Conservation (phyloP, 192 early-diverging fungal species). For the Rhizoclosmatium globosum region DNA sequence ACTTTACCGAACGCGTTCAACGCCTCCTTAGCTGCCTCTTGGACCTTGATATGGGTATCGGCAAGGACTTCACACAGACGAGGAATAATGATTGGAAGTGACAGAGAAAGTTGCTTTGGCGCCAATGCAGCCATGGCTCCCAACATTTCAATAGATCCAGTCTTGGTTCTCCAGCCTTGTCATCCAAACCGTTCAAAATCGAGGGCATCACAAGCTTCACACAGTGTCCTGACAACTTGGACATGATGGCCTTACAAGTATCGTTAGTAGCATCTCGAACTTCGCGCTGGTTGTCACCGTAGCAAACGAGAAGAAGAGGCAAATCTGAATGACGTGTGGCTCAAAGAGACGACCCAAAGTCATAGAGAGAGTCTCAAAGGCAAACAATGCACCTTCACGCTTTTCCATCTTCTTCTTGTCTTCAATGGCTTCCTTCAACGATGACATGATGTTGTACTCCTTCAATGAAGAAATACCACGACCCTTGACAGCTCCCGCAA, state of each 20-base stretch:
- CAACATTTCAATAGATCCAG: constrained; percentile 92
- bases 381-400: constrained; percentile 94
- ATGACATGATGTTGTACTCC: constrained; percentile 80
- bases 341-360: constrained; percentile 93
- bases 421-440: constrained; percentile 82
- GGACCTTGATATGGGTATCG: constrained; percentile 93
- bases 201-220: constrained; percentile 96
- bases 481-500: constrained; percentile 94
- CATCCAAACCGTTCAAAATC: constrained; percentile 85
- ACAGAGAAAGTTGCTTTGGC: constrained; percentile 91
- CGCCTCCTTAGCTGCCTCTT: constrained; percentile 83
- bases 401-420: constrained; percentile 77
- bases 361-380: constrained; percentile 87
- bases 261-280: constrained; percentile 94
- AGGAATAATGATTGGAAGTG: constrained; percentile 91
- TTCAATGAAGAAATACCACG: constrained; percentile 88
- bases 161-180: constrained; percentile 98
- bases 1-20: constrained; percentile 91
- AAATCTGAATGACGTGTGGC: constrained; percentile 96
- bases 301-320: constrained; percentile 86
- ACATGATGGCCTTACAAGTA: constrained; percentile 92
- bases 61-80: constrained; percentile 89
- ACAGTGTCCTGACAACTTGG: constrained; percentile 91
- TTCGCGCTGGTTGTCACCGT: constrained; percentile 81
- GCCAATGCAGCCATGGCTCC: constrained; percentile 96